Percentiles rank a stretch among this genome's conserved stretches.
phyloP scores from a whole-genome alignment of 2,329 filamentous ascomycete species.

The Dendryphion nanum region DNA sequence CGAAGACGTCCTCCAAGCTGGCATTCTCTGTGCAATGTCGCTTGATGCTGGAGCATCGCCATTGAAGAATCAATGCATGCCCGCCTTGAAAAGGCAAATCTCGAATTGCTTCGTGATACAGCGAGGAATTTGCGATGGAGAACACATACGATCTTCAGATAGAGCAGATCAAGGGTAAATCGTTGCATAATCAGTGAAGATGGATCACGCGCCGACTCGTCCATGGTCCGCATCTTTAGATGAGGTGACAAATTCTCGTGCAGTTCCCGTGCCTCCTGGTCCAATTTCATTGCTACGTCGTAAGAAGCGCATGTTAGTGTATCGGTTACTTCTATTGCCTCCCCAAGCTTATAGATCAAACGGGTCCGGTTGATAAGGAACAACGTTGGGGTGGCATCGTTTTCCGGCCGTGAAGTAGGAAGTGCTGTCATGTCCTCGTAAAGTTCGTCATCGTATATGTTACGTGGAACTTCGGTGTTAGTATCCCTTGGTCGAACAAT shows the following conservation, averaged over 20 bases:
- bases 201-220: slow-evolving; percentile 71
- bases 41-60: slow-evolving; percentile 75
- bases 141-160: slow-evolving; percentile 84
- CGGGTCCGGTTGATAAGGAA: slow-evolving; percentile 76
- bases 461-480: slow-evolving; percentile 72
- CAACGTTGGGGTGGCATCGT: slow-evolving; percentile 71
- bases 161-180: slow-evolving; percentile 80
- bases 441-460: slow-evolving; percentile 80
- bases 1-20: slow-evolving; percentile 69
- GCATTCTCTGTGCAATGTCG: slow-evolving; percentile 72
- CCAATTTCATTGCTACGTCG: slow-evolving; percentile 61
- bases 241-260: slow-evolving; percentile 73
- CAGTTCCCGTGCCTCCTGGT: slow-evolving; percentile 56
- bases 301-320: slow-evolving; percentile 62
- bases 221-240: slow-evolving; percentile 70
- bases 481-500: slow-evolving; percentile 75
- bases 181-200: slow-evolving; percentile 72
- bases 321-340: slow-evolving; percentile 66
- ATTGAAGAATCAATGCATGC: slow-evolving; percentile 85
- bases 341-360: slow-evolving; percentile 67
- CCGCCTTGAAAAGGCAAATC: slow-evolving; percentile 80
- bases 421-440: slow-evolving; percentile 65
- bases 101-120: slow-evolving; percentile 72
- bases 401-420: slow-evolving; percentile 64
- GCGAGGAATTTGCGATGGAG: slow-evolving; percentile 84